Evolutionary conservation across 179 eudicot species (phyloP), one percentile per base, ranked within the genome.

Genomic region (Heliamphora pulchella): DNA sequence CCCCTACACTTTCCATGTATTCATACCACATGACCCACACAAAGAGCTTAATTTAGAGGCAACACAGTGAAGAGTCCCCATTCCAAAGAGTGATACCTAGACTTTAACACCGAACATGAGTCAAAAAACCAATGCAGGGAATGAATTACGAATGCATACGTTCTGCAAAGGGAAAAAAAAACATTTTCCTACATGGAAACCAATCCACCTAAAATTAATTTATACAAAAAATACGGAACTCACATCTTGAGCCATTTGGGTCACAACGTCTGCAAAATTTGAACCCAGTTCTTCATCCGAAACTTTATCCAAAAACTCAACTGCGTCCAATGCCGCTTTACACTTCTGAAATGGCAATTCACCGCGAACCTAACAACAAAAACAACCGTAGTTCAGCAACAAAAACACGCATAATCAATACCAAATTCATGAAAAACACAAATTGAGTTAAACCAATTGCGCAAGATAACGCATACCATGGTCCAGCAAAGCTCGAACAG

Each of bases 241-340:
- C 87, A 96, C 99, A 85, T 96, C 99, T 78, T 87, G 94, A 77
- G 96, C 97, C 91, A 94, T 88, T 78, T 96, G 99, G 59, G 98
- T 77, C 57, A 96, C 89, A 69, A 92, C 83, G 90, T 96, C 99
- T 0, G 97, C 97, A 70, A 96, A 91, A 88, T 79, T 82, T 9
- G 99, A 96, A 68, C 88, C 88, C 14, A 91, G 62, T n/a, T 91
- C 97, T 44, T 88, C 95, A 31, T 87, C 87, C 0, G 90, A 83
- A 48, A 71, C 83, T 43, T 83, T 74, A 73, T 91, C 98, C 55
- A 71, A 82, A 79, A 89, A 91, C 83, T 89, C 91, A 41, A 89
- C 98, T 3, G 94, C 93, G 64, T 91, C 99, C 84, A 96, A 81
- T 8, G 95, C 97, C 20, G 86, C 82, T 89, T 88, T 96, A 87